Base-by-base conservation (phyloP, 2,329 filamentous ascomycete species). In the Macroventuria anomochaeta region DNA sequence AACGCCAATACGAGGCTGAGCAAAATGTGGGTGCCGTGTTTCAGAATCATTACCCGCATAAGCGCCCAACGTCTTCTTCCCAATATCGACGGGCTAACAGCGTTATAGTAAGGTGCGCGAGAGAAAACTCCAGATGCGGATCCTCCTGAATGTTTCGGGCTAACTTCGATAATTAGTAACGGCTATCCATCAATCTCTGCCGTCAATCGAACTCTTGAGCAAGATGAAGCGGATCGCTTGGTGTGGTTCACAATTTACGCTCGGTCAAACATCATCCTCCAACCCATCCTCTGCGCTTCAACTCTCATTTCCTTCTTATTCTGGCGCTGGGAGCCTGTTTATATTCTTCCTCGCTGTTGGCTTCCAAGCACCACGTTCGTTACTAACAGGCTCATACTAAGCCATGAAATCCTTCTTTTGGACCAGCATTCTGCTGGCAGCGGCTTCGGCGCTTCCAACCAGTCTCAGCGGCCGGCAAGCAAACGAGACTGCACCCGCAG, bases 181-280 rank as follows among this genome's bases (percentile, higher is more conserved):
- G 18, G 20, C 15, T 20, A 17, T 28, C 5, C 7, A 13, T 18
- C n/a, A 11, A 18, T 11, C n/a, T 13, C 33, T 26, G 20, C 29
- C 11, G 51, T 29, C 51, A 26, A 54, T 48, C 51, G 44, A 42
- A 54, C 39, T 7, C 18, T 10, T 11, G 12, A 17, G 7, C 44
- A 28, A 43, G 36, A 54, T 54, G 44, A 54, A 31, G 33, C 25
- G 51, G 37, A 38, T 34, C 13, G 20, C 5, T 12, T 17, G 5
- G 44, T 38, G 43, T 53, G 31, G 31, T 23, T 41, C 36, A 32
- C 18, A 41, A 37, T 46, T 33, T 51, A 29, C 26, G 28, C 25
- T 26, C 46, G 53, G 53, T 23, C n/a, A 34, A 47, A 51, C 25
- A 31, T 31, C 20, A 20, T 55, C 53, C 52, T 46, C 46, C 52